These are phyloP conservation scores for Daedaleopsis sinensis DNA, from an alignment of 768 basidiomycete genomes.

Conservation along the genomic window DNA sequence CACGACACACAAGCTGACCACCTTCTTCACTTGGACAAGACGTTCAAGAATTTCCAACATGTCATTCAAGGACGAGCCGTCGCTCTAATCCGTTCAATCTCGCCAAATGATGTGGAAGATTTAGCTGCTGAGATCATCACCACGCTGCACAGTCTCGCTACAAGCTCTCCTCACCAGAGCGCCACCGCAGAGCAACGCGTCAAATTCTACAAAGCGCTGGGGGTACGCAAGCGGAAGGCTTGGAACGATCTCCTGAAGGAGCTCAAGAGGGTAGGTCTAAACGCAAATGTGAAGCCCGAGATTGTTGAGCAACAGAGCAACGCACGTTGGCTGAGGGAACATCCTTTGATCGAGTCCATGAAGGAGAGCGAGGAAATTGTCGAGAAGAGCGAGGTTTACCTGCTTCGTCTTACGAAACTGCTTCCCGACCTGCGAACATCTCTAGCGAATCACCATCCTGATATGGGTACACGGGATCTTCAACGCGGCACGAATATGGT, in stretches of 20 bases:
- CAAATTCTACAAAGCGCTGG: constrained; percentile 71
- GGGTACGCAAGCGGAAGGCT: constrained; percentile 85
- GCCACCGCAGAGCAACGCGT: constrained; percentile 51
- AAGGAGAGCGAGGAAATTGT: constrained; percentile 17
- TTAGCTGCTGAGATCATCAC: constrained; percentile 65
- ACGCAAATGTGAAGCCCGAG: constrained; percentile 72
- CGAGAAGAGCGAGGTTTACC: constrained; percentile 62
- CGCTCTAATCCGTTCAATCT: constrained; percentile 42
- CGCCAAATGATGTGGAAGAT: constrained; percentile 51
- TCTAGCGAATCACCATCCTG: constrained; percentile 73
- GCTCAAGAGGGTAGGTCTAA: constrained; percentile 76
- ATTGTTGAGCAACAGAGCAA: constrained; percentile 58
- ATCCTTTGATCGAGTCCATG: constrained; percentile 30
- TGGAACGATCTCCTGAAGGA: constrained; percentile 92
- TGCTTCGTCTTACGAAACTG: constrained; percentile 60
- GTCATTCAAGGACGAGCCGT: constrained; percentile 48
- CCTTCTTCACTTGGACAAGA: constrained; percentile 51
- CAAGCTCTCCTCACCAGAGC: constrained; percentile 43
- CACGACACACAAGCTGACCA: constrained; percentile 34
- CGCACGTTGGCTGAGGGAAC: constrained; percentile 67
- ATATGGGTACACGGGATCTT: constrained; percentile 86
- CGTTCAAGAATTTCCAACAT: constrained; percentile 51
- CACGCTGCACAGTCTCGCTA: constrained; percentile 59
- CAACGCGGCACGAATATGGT: constrained; percentile 76
- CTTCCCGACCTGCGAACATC: constrained; percentile 68